phyloP scores from a whole-genome alignment of 23 red algal genomes.

The Gracilaria gracilis region DNA sequence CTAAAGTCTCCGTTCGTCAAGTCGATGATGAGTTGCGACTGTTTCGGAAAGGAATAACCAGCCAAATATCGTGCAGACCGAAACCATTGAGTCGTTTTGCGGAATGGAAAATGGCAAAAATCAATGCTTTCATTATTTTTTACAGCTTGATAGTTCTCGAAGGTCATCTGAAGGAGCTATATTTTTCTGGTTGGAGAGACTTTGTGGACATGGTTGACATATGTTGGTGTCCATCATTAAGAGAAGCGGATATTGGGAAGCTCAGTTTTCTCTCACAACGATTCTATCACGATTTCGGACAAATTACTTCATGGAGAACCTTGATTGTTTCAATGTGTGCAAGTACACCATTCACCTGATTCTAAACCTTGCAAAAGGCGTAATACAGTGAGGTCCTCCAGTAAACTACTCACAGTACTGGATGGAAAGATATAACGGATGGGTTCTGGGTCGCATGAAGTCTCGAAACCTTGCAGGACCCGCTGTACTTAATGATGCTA shows the following conservation, averaged over 20 bases:
- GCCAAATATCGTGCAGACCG: neutral
- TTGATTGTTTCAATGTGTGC: neutral
- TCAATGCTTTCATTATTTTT: constrained; percentile 3
- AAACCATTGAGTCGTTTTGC: constrained; percentile 1
- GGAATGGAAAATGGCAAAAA: constrained; percentile 16
- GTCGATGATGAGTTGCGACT: too few species aligned
- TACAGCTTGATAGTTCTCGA: constrained; percentile 25
- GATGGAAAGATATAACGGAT: constrained; percentile 41
- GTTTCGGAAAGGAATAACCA: neutral
- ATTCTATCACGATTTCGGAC: constrained; percentile 22
- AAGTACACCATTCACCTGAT: constrained; percentile 4
- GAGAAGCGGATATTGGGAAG: neutral
- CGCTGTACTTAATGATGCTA: neutral
- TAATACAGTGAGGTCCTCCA: neutral
- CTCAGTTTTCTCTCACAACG: neutral
- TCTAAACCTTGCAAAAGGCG: neutral
- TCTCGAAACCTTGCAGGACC: neutral
- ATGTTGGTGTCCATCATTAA: neutral
- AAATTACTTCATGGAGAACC: neutral
- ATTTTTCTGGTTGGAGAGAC: constrained; percentile 1
- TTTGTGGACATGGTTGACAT: constrained; percentile 27
- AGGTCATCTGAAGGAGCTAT: neutral
- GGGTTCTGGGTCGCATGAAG: neutral
- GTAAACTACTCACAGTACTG: constrained; percentile 29
- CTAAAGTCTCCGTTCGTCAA: neutral